Evolutionary conservation across 75 land plant species (phyloP).

Genomic region (Sequoiadendron giganteum): DNA sequence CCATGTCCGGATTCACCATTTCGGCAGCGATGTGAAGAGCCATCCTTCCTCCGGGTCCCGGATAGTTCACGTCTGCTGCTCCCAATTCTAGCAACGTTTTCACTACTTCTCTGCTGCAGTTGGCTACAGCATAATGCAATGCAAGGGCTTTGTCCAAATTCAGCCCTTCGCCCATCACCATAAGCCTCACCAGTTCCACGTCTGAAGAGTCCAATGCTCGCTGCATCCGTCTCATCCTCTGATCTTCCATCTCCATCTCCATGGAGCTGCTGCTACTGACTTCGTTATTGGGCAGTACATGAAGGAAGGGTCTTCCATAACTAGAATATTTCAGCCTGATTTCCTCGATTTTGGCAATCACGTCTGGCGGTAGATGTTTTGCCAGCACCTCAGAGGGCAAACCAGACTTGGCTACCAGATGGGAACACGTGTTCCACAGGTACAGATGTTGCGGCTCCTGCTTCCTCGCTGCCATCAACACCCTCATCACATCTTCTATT

Average conservation of each 20-base stretch:
- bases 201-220: constrained; percentile 97
- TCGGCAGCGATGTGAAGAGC: constrained; percentile 88
- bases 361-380: constrained; percentile 83
- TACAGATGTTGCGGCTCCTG: constrained; percentile 80
- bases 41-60: constrained; percentile 72
- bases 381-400: constrained; percentile 73
- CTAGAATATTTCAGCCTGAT: constrained; percentile 64
- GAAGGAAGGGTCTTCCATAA: constrained; percentile 13
- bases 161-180: constrained; percentile 99
- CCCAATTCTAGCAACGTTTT: constrained; percentile 91
- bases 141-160: constrained; percentile 88
- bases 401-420: constrained; percentile 88
- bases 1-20: constrained; percentile 90
- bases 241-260: constrained; percentile 42
- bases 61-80: constrained; percentile 86
- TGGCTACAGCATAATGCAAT: constrained; percentile 84
- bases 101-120: constrained; percentile 91
- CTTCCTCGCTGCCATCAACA: constrained; percentile 76
- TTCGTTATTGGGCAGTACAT: background rate
- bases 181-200: constrained; percentile 93
- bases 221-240: constrained; percentile 77
- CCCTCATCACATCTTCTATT: constrained; percentile 90
- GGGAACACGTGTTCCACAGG: constrained; percentile 85
- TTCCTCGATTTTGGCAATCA: constrained; percentile 79
- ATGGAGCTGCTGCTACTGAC: constrained; percentile 23